Evolutionary conservation across 768 basidiomycete species (phyloP).

Genomic region (Lactarius hatsudake): DNA sequence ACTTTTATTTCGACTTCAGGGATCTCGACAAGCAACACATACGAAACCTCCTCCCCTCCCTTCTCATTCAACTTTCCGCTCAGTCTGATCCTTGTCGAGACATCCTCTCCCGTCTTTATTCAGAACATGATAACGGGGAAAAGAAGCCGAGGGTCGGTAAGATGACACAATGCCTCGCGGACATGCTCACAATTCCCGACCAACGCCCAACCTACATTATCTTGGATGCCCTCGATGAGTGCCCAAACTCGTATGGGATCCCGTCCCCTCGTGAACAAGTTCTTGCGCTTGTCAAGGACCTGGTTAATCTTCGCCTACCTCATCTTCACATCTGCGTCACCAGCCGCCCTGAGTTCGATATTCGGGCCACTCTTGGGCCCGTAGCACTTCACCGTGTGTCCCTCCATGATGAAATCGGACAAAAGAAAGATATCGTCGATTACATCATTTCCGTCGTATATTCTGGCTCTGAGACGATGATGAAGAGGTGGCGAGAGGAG

Average conservation of each 20-base stretch:
- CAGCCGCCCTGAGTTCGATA: not conserved
- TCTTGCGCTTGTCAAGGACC: not conserved
- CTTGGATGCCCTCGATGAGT: not conserved
- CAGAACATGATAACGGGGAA: too few species aligned
- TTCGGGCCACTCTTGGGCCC: not conserved
- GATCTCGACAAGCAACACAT: too few species aligned
- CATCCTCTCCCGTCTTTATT: too few species aligned
- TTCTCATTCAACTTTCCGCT: too few species aligned
- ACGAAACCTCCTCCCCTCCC: too few species aligned
- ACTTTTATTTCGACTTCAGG: too few species aligned
- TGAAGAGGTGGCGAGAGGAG: not conserved
- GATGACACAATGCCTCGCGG: too few species aligned
- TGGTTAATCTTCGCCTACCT: not conserved
- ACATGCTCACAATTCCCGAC: too few species aligned
- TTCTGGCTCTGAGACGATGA: not conserved
- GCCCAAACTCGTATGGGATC: not conserved
- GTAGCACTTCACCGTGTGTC: not conserved
- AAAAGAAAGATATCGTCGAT: not conserved
- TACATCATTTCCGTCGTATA: not conserved
- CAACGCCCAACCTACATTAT: not conserved
- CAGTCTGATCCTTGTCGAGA: too few species aligned
- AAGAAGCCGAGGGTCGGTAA: too few species aligned
- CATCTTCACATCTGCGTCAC: not conserved
- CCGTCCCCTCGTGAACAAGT: not conserved
- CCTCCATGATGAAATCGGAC: not conserved